phyloP scores from a whole-genome alignment of 805 yeast genomes.

The Nakazawaea ambrosiae region DNA sequence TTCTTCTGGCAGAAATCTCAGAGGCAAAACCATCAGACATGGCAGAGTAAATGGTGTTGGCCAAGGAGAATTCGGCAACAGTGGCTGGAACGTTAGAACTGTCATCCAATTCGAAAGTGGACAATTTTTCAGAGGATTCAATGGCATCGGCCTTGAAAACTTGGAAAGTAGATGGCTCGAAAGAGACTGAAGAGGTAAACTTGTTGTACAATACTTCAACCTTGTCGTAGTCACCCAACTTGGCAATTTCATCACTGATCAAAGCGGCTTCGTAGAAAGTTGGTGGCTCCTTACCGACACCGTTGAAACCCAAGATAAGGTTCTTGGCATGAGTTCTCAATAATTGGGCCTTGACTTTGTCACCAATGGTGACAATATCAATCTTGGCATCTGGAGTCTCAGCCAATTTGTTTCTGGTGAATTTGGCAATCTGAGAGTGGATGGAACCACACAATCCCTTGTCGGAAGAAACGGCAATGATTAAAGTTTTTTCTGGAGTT shows the following conservation, averaged over 20 bases:
- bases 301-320: constrained; percentile 72
- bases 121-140: constrained; percentile 77
- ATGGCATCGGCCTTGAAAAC: constrained; percentile 66
- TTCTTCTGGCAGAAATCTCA: constrained; percentile 97
- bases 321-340: constrained; percentile 70
- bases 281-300: constrained; percentile 96
- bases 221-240: constrained; percentile 65
- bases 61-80: constrained; percentile 75
- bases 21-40: constrained; percentile 98
- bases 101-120: constrained; percentile 74
- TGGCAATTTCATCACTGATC: constrained; percentile 76
- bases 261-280: constrained; percentile 84
- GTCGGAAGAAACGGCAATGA: constrained; percentile 89
- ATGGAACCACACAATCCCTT: constrained; percentile 99
- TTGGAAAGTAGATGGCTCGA: constrained; percentile 70
- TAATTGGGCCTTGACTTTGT: constrained; percentile 86
- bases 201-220: constrained; percentile 82
- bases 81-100: constrained; percentile 62
- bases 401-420: constrained; percentile 62
- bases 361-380: constrained; percentile 87
- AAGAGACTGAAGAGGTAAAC: constrained; percentile 82
- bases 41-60: constrained; percentile 85
- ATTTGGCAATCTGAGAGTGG: constrained; percentile 90
- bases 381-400: constrained; percentile 48
- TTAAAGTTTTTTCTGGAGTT: constrained; percentile 50